Conservation (phyloP, 108 stramenopile species). For the Discostella stelligeroides region DNA sequence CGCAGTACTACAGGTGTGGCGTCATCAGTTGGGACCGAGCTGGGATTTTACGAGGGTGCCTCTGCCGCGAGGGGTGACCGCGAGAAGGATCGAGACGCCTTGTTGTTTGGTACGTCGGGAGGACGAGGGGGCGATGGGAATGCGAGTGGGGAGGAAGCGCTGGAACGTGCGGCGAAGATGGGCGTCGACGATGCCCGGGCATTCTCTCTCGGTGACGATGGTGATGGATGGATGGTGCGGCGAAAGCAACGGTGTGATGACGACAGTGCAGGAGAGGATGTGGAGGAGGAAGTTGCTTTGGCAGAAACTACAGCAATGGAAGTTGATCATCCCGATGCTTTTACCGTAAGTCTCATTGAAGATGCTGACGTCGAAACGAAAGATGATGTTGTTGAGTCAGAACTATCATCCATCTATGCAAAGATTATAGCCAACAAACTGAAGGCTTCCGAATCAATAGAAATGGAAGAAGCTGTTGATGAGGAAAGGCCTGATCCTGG, state of each 20-base stretch:
- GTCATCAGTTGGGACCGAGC: slow-evolving; percentile 79
- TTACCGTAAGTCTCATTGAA: slow-evolving; percentile 38
- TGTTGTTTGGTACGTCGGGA: slow-evolving; percentile 47
- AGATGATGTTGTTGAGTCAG: slow-evolving; percentile 9
- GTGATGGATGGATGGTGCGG: slow-evolving; percentile 28
- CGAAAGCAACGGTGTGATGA: neutral
- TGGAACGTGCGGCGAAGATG: slow-evolving; percentile 71
- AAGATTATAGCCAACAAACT: slow-evolving; percentile 65
- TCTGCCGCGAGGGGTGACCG: slow-evolving; percentile 71
- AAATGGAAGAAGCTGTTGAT: slow-evolving; percentile 27
- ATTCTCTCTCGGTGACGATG: slow-evolving; percentile 45
- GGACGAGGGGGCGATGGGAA: slow-evolving; percentile 13
- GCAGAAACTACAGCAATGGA: slow-evolving; percentile 21
- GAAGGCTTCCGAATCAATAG: slow-evolving; percentile 35
- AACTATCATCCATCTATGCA: slow-evolving; percentile 58
- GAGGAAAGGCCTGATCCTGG: slow-evolving; percentile 67
- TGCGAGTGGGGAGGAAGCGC: slow-evolving; percentile 56
- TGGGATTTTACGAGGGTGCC: slow-evolving; percentile 86
- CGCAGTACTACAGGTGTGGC: slow-evolving; percentile 67
- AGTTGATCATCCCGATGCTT: slow-evolving; percentile 38
- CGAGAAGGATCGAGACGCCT: slow-evolving; percentile 53
- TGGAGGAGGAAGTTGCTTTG: slow-evolving; percentile 17
- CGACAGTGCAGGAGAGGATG: slow-evolving; percentile 1
- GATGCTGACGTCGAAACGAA: slow-evolving; percentile 10
- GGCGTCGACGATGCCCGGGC: slow-evolving; percentile 66